These are phyloP conservation scores for Prosopis cineraria DNA, from an alignment of 306 rosid species.

Conservation along the genomic window DNA sequence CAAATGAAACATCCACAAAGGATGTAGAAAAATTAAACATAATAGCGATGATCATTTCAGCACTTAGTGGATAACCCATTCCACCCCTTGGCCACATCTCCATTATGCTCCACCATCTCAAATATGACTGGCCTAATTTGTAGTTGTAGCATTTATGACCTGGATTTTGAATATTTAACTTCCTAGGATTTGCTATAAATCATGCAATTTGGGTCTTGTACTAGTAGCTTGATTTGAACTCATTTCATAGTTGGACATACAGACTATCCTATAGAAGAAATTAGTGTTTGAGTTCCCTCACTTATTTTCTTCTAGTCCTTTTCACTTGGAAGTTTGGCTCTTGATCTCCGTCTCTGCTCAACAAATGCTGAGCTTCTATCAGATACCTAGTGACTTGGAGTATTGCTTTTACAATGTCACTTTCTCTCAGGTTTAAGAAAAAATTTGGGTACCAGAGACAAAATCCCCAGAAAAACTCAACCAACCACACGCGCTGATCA, in stretches of 20 bases:
- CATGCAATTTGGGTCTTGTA: neutral
- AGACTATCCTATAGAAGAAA: neutral
- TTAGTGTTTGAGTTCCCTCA: neutral
- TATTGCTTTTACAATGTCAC: conserved; percentile 14
- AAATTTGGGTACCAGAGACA: neutral
- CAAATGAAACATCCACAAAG: conserved; percentile 9
- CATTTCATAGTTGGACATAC: neutral
- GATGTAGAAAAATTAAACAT: neutral
- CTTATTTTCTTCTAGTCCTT: neutral
- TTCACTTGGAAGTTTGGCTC: neutral
- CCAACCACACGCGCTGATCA: conserved; percentile 2
- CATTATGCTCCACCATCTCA: neutral
- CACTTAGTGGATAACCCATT: neutral
- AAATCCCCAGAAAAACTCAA: conserved; percentile 1
- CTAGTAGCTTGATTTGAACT: neutral
- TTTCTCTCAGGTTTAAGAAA: neutral
- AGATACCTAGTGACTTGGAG: neutral
- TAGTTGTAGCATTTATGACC: neutral
- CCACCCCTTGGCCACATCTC: neutral
- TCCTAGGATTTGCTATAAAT: neutral
- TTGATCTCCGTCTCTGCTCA: neutral
- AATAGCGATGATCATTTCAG: neutral
- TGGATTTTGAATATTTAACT: neutral
- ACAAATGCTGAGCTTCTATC: neutral
- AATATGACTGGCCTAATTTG: neutral